These are phyloP conservation scores for Mimosa pudica DNA, from an alignment of 306 rosid genomes.

Conservation along the genomic window DNA sequence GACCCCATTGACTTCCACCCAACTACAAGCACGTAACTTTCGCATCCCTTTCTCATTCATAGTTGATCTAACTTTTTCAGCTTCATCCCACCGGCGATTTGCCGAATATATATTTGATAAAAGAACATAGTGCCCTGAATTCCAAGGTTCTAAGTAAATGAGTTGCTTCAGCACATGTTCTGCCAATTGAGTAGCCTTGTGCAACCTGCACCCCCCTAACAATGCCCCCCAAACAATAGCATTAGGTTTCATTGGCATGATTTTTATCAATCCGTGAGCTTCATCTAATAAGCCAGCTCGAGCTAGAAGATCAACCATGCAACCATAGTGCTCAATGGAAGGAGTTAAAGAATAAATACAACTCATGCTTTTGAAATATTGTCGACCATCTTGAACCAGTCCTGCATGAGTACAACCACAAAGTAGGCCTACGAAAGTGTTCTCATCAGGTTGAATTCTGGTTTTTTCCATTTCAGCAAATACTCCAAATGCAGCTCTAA, in stretches of 20 bases:
- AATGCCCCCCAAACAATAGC: slow-evolving; percentile 75
- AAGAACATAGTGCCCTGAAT: slow-evolving; percentile 72
- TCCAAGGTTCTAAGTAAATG: slow-evolving; percentile 76
- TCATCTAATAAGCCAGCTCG: slow-evolving; percentile 70
- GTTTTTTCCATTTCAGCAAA: slow-evolving; percentile 64
- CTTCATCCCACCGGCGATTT: slow-evolving; percentile 61
- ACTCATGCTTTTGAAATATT: slow-evolving; percentile 56
- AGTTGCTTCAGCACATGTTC: slow-evolving; percentile 63
- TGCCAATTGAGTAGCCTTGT: slow-evolving; percentile 59
- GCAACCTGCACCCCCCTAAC: slow-evolving; percentile 73
- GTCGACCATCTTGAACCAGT: slow-evolving; percentile 65
- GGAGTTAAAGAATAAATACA: slow-evolving; percentile 51
- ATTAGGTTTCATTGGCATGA: slow-evolving; percentile 70
- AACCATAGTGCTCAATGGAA: slow-evolving; percentile 76
- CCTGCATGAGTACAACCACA: slow-evolving; percentile 81
- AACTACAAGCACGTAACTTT: slow-evolving; percentile 70
- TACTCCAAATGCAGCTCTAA: slow-evolving; percentile 57
- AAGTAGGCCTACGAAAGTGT: slow-evolving; percentile 70
- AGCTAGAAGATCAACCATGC: slow-evolving; percentile 74
- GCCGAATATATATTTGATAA: slow-evolving; percentile 77
- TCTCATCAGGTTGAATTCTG: slow-evolving; percentile 60
- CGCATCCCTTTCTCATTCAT: slow-evolving; percentile 61
- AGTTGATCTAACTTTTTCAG: slow-evolving; percentile 56
- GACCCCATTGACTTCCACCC: slow-evolving; percentile 67
- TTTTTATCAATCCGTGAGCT: slow-evolving; percentile 54